Evolutionary conservation across 2,329 filamentous ascomycete genomes (phyloP), one percentile per base, ranked within the genome.

Genomic region (Venturia effusa): DNA sequence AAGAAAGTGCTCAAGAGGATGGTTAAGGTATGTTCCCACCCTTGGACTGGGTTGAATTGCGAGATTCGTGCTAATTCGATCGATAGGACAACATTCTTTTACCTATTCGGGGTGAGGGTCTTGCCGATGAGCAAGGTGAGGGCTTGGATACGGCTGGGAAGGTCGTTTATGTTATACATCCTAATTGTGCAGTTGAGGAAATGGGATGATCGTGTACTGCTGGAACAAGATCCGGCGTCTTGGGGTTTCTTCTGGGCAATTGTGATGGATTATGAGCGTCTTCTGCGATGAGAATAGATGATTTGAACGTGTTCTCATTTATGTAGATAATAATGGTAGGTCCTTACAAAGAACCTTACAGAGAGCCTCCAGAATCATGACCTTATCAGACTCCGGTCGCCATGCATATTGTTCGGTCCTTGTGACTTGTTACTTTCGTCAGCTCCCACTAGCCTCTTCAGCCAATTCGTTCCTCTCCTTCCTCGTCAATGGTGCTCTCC

Each of bases 1-100:
- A 84, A 80, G 72, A 94, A 96, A 83, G 93, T 99, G 62, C 77
- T 99, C 69, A 96, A 90, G 82, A 88, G 90, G 76, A 95, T 97
- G 88, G 89, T 97, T 72, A 97, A 94, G 87, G 92, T 94, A 80
- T 72, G 84, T 77, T 6, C n/a, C n/a, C n/a, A 17, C 24, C 7
- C 17, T 37, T n/a, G 10, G 32, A 7, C 7, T 17, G 24, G 4
- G 13, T 37, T 17, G n/a, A n/a, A 2, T 57, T 64, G 24, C 67
- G 57, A 51, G 39, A 45, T 54, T 34, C 55, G 32, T 48, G 45
- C 61, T 41, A 48, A 62, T 17, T n/a, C 40, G 15, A 15, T 48
- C 62, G 48, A 64, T 66, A 83, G 83, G 85, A 87, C 69, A 83
- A 84, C 68, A 82, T 85, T 22, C 74, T 85, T 60, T 81, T 84